phyloP scores from a whole-genome alignment of 169 alveolate genomes.

The Plasmodium cynomolgi region DNA sequence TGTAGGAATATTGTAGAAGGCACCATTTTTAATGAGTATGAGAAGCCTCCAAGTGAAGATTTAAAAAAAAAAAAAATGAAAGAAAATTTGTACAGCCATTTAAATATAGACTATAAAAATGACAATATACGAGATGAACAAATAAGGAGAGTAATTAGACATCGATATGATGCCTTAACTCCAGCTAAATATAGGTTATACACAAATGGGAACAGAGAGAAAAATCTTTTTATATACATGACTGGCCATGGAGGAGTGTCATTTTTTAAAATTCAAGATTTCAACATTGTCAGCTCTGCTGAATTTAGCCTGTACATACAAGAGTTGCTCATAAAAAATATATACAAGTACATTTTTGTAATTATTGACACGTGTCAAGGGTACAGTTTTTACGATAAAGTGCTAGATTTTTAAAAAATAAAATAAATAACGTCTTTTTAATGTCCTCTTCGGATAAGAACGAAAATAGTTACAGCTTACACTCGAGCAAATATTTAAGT shows the following conservation, averaged over 20 bases:
- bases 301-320: slow-evolving; percentile 78
- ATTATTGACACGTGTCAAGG: slow-evolving; percentile 85
- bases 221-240: slow-evolving; percentile 78
- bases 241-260: slow-evolving; percentile 87
- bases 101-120: slow-evolving; percentile 66
- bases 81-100: slow-evolving; percentile 41
- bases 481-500: slow-evolving; percentile 80
- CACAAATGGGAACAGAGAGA: slow-evolving; percentile 51
- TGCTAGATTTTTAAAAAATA: slow-evolving; percentile 66
- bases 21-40: slow-evolving; percentile 30
- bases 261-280: slow-evolving; percentile 84
- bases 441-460: slow-evolving; percentile 80
- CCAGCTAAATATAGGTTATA: slow-evolving; percentile 53
- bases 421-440: slow-evolving; percentile 75
- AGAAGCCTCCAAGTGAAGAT: slow-evolving; percentile 22
- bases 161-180: slow-evolving; percentile 57
- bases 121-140: slow-evolving; percentile 62
- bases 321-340: slow-evolving; percentile 81
- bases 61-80: slow-evolving; percentile 2
- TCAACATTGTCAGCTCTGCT: slow-evolving; percentile 78
- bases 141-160: slow-evolving; percentile 62
- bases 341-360: slow-evolving; percentile 77
- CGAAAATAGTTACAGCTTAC: slow-evolving; percentile 80
- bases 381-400: slow-evolving; percentile 79
- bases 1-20: slow-evolving; percentile 69